Conservation (phyloP, 2,329 filamentous ascomycete species). For the Monilinia fructicola region DNA sequence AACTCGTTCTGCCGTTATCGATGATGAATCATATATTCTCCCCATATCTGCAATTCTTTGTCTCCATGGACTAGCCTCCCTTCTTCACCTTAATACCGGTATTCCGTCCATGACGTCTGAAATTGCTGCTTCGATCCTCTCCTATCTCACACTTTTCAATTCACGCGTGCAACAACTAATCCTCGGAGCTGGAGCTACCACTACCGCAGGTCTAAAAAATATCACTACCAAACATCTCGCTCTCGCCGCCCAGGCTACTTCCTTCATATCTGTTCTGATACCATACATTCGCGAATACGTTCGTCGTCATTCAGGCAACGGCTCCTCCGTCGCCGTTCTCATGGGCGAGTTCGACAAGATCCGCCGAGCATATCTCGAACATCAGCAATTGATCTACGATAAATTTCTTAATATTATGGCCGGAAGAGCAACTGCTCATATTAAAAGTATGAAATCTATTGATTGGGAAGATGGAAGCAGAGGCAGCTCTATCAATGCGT, state of each 20-base stretch:
- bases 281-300: constrained; percentile 91
- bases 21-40: constrained; percentile 81
- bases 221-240: constrained; percentile 96
- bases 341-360: constrained; percentile 45
- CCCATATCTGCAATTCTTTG: constrained; percentile 81
- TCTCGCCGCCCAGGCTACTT: constrained; percentile 82
- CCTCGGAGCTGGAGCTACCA: constrained; percentile 86
- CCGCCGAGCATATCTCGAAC: constrained; percentile 53
- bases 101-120: constrained; percentile 89
- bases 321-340: constrained; percentile 53
- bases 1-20: constrained; percentile 71
- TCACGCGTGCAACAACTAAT: constrained; percentile 96
- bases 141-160: constrained; percentile 92
- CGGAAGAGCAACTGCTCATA: constrained; percentile 59
- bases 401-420: constrained; percentile 75
- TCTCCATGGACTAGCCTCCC: constrained; percentile 76
- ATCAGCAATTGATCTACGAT: constrained; percentile 70
- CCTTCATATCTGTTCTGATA: constrained; percentile 82
- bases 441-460: constrained; percentile 63
- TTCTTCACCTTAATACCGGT: constrained; percentile 76
- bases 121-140: constrained; percentile 73
- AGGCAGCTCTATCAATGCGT: constrained; percentile 50
- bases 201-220: constrained; percentile 86
- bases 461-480: constrained; percentile 54
- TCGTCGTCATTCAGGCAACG: constrained; percentile 65